Base-by-base conservation (phyloP, 441 rosid genomes). In the Macaranga tanarius region DNA sequence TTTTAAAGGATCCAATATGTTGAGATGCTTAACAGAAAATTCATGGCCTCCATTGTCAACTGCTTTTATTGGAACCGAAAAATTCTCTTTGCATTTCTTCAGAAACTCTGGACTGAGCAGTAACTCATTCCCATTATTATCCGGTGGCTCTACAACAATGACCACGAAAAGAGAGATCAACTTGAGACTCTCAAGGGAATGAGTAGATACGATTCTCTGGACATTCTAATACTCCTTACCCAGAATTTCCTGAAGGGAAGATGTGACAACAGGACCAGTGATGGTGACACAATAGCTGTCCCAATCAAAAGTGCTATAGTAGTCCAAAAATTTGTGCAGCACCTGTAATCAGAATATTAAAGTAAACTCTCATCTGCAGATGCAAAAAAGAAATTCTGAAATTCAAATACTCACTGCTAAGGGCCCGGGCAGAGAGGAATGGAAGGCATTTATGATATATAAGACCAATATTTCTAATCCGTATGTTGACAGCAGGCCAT, bases 221-320 rank as follows among this genome's bases (percentile, higher is more conserved):
- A 51, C 47, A 76, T 62, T 62, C 34, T 50, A 23, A 75, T 47
- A 44, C 70, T 69, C 54, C 86, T 85, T 69, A 95, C 99, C 91
- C 5, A 51, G 62, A 79, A 80, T 67, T 15, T 82, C 84, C 38
- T 88, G 85, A 76, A 87, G 89, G 47, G 84, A 83, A 45, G 93
- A 83, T 74, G 88, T 48, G 20, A 84, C 76, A 74, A 93, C 76
- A 12, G 88, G 94, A 62, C 97, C 99, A 70, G 44, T 81, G 62
- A 87, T 76, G 73, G 82, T 83, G 69, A 86, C 73, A 70, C 90
- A 89, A 73, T 79, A 85, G 72, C 81, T 89, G 52, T 82, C 87
- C 99, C 99, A 95, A 60, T 95, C 92, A 77, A 95, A 93, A 70
- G 86, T 81, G 80, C 94, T 81, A 72, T 86, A 95, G 79, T 89